Base-by-base conservation (phyloP, 2,329 filamentous ascomycete genomes). In the Colletotrichum shisoi region DNA sequence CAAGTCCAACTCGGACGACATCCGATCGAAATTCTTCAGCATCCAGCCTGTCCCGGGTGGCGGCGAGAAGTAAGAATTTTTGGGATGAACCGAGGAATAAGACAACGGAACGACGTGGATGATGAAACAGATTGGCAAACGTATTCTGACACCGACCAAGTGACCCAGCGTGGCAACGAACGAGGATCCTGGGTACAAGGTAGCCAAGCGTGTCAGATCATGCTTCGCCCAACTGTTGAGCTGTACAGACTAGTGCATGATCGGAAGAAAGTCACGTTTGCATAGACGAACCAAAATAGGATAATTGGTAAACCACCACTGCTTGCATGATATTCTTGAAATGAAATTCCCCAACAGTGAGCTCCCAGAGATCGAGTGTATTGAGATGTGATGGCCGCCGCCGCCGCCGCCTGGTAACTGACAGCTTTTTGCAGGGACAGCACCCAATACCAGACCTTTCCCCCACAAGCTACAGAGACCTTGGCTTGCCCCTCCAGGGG, bases 1-100 rank as follows among this genome's bases (percentile, higher is more conserved):
- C 53, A 64, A 52, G 53, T 70, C 72, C 58, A 76, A 76, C 63
- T 73, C 74, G 62, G 76, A 74, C n/a, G 71, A 74, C 42, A 70
- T 76, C 46, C 70, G 61, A 45, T 68, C 72, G 3, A 66, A 68
- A 21, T 78, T 77, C 70, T 73, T 72, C 56, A 77, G 75, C 57
- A 61, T 78, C 39, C 71, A 73, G 57, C 76, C 76, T 9, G 64
- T 67, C 24, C 63, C 37, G 12, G 51, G 39, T 13, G 34, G 45
- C 13, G 27, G 39, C 34, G 46, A 34, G 24, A 19, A 12, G 46
- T 54, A 24, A 34, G 11, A 37, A 13, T 46, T n/a, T 42, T 66
- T 40, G 62, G 51, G 48, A 67, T 57, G 63, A 62, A 67, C 51
- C 5, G 12, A 42, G 51, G 21, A 13, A 19, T n/a, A 42, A 45